A percentile compares a stretch with the other conserved stretches of the same genome.
These are phyloP conservation scores for Plasmopara muralis DNA, from an alignment of 352 stramenopile species.

Conservation along the genomic window DNA sequence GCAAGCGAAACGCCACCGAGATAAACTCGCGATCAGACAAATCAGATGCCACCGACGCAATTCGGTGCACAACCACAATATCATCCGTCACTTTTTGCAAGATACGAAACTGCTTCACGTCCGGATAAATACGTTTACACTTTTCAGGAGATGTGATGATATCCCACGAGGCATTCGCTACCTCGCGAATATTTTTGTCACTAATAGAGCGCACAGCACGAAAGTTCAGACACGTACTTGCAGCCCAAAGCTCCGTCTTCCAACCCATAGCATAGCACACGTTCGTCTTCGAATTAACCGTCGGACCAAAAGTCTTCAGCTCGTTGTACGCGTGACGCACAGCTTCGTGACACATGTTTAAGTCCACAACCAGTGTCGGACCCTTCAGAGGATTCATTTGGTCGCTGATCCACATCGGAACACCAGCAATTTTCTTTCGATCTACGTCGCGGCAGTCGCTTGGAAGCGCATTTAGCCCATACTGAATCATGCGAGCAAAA, in stretches of 20 bases:
- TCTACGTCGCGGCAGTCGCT: conserved; percentile 73
- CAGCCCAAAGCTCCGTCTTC: conserved; percentile 79
- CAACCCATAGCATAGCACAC: conserved; percentile 82
- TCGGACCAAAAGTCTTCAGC: conserved; percentile 64
- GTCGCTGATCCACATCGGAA: conserved; percentile 75
- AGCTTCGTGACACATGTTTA: conserved; percentile 72
- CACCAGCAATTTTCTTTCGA: conserved; percentile 65
- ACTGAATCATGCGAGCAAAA: conserved; percentile 81
- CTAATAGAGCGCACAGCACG: conserved; percentile 49
- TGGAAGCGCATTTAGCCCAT: conserved; percentile 67
- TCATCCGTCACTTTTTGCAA: conserved; percentile 81
- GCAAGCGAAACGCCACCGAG: conserved; percentile 65
- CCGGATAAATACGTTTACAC: conserved; percentile 77
- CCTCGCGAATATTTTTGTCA: conserved; percentile 66
- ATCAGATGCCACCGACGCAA: conserved; percentile 66
- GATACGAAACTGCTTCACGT: conserved; percentile 79
- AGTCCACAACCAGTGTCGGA: conserved; percentile 65
- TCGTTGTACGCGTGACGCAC: conserved; percentile 76
- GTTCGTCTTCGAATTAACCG: conserved; percentile 79
- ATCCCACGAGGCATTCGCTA: conserved; percentile 68
- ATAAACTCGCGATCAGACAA: conserved; percentile 74
- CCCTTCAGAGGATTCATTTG: conserved; percentile 75
- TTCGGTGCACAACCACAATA: conserved; percentile 73
- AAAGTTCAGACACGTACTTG: conserved; percentile 70
- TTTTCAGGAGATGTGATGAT: conserved; percentile 82